A percentile compares a stretch with the other conserved stretches of the same genome.
Evolutionary conservation across 129 eudicot species (phyloP).

Genomic region (Centrapalus pauciflorus): DNA sequence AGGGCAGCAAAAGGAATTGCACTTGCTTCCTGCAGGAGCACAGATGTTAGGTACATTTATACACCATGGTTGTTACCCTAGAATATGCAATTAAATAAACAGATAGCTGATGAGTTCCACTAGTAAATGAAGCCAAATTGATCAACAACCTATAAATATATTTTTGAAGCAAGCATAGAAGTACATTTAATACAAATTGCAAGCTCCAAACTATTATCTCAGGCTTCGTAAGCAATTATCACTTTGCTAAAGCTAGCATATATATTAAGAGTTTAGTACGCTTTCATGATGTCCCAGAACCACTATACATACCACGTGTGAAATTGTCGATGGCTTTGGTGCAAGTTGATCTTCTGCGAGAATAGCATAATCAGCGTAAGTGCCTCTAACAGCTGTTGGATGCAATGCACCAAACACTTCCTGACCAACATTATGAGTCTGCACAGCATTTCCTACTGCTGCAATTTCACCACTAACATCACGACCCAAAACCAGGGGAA

Average conservation of each 20-base stretch:
- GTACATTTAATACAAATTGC: slow-evolving; percentile 3
- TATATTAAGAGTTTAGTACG: neutral
- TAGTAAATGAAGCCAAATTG: neutral
- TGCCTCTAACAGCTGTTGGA: slow-evolving; percentile 98
- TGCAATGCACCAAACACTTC: slow-evolving; percentile 94
- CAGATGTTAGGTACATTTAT: slow-evolving; percentile 6
- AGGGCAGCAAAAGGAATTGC: slow-evolving; percentile 95
- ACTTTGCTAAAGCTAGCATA: neutral
- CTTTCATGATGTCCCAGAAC: slow-evolving; percentile 11
- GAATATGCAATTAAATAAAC: slow-evolving; percentile 10
- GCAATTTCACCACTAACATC: slow-evolving; percentile 95
- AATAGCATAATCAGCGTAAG: slow-evolving; percentile 85
- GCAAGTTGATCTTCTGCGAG: slow-evolving; percentile 82
- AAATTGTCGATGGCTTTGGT: slow-evolving; percentile 55
- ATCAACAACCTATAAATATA: neutral
- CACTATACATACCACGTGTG: slow-evolving; percentile 69
- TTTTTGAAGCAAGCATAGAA: neutral
- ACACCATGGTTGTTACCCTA: neutral
- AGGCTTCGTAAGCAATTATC: neutral
- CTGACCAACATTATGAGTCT: slow-evolving; percentile 62
- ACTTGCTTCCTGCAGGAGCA: slow-evolving; percentile 70
- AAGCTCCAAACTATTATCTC: neutral
- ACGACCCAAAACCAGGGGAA: slow-evolving; percentile 93
- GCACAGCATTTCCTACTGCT: slow-evolving; percentile 75
- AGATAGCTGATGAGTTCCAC: neutral